These are phyloP conservation scores for Rubia yunnanensis DNA, from an alignment of 257 asterid species.

Conservation along the genomic window DNA sequence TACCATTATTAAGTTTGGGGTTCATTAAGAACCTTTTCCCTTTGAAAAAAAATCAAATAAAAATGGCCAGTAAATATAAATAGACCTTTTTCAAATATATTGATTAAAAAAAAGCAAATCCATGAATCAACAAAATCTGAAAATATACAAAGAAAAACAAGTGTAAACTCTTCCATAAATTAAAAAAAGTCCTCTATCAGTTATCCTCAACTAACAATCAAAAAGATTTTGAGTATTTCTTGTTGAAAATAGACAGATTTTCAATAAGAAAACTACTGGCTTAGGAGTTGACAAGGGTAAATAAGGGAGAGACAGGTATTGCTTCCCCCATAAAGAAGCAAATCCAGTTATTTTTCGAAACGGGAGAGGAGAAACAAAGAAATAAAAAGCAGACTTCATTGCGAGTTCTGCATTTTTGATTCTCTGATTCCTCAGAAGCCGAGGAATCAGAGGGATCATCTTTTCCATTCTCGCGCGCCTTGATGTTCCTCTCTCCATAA, in stretches of 20 bases:
- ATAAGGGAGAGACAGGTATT: constrained; percentile 22
- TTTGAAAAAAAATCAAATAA: too few species aligned
- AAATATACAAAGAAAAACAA: too few species aligned
- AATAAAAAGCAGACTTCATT: constrained; percentile 7
- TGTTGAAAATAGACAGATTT: neutral
- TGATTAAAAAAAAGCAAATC: too few species aligned
- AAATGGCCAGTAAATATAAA: too few species aligned
- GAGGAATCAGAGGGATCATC: constrained; percentile 68
- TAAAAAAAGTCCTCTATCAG: neutral
- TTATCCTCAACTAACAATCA: neutral
- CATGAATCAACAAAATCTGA: too few species aligned
- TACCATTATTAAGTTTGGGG: too few species aligned
- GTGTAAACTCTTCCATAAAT: too few species aligned
- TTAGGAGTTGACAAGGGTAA: constrained; percentile 14
- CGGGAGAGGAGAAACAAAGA: constrained; percentile 20
- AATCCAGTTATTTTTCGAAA: constrained; percentile 26
- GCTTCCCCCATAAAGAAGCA: constrained; percentile 17
- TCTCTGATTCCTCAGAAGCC: constrained; percentile 57
- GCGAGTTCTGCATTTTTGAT: constrained; percentile 32
- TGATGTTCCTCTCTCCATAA: constrained; percentile 12
- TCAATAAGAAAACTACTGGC: neutral
- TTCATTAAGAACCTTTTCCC: too few species aligned
- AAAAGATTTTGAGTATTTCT: neutral
- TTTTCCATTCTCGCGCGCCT: constrained; percentile 27
- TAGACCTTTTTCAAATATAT: too few species aligned